Base-by-base conservation (phyloP, 345 rosid species). In the Noccaea caerulescens region DNA sequence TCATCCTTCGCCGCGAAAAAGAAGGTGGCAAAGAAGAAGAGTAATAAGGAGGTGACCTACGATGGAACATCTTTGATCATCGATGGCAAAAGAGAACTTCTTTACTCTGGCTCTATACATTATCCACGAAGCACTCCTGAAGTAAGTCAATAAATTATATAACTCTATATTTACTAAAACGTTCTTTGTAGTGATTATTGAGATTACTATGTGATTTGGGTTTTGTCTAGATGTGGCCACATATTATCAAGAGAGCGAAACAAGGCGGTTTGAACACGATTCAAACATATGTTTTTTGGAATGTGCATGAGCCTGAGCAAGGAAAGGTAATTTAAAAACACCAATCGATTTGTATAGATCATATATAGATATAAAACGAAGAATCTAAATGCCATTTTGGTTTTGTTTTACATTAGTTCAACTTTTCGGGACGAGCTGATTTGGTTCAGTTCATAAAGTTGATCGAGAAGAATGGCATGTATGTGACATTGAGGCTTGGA, bases 271-370 rank as follows among this genome's bases (percentile, higher is more conserved):
- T 87, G 34, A 84, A 87, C 60, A 70, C 88, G 0, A 82, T 90
- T 34, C 87, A 90, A 45, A 90, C 96, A 6, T 90, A 87, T 6
- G 87, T 84, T 3, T 89, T 89, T 43, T 89, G 91, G 96, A 84
- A 86, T 53, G 66, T 80, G 6, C 91, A 90, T 9, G 96, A 90
- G 72, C 82, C 84, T 36, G 46, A 58, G 16, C 77, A 77, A 10
- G 80, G 80, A 3, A 72, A 77, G 72, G 80, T 77, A 65, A 10
- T 23, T 59, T 38, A 25, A 55, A 42, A 11, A 54, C 57, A 44
- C 50, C 13, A 36, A 23, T 11, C 0, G 0, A 37, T 23, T 12
- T 18, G 14, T 75, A 13, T 75, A 20, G 4, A 37, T 36, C 50
- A 46, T 20, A n/a, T 54, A 8, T 0, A 53, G 44, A 38, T 1